Evolutionary conservation across 768 basidiomycete species (phyloP).

Genomic region (Hortiboletus flavorubellus): DNA sequence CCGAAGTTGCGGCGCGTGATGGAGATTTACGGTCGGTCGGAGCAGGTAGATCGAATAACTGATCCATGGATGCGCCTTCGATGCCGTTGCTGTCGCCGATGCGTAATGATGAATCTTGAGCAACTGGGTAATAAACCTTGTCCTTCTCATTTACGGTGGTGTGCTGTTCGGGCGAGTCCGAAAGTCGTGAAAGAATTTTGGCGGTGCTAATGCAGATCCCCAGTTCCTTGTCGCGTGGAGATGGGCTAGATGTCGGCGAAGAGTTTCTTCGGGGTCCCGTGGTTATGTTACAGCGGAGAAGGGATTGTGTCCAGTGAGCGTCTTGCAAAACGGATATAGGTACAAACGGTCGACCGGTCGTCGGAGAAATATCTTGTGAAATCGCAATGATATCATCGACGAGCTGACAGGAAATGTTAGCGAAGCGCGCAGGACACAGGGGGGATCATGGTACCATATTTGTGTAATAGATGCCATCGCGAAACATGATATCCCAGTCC

Average conservation of each 20-base stretch:
- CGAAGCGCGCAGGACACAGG: not conserved
- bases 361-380: conserved; percentile 70
- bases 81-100: conserved; percentile 66
- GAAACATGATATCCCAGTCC: conserved; percentile 69
- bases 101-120: conserved; percentile 65
- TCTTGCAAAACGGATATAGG: conserved; percentile 64
- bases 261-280: conserved; percentile 27
- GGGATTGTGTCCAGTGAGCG: conserved; percentile 75
- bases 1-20: conserved; percentile 33
- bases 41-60: conserved; percentile 50
- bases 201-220: conserved; percentile 55
- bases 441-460: conserved; percentile 62
- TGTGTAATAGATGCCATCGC: conserved; percentile 74
- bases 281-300: conserved; percentile 60
- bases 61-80: conserved; percentile 61
- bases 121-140: conserved; percentile 59
- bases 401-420: conserved; percentile 41
- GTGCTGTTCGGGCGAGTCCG: conserved; percentile 17
- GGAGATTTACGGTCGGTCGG: conserved; percentile 24
- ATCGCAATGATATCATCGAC: conserved; percentile 78
- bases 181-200: conserved; percentile 42
- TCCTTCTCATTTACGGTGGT: conserved; percentile 19
- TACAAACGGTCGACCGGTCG: conserved; percentile 66
- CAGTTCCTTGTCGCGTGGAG: conserved; percentile 56
- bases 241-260: conserved; percentile 36